These are phyloP conservation scores for Chlorella vulgaris DNA, from an alignment of 139 green algal genomes.

Conservation along the genomic window DNA sequence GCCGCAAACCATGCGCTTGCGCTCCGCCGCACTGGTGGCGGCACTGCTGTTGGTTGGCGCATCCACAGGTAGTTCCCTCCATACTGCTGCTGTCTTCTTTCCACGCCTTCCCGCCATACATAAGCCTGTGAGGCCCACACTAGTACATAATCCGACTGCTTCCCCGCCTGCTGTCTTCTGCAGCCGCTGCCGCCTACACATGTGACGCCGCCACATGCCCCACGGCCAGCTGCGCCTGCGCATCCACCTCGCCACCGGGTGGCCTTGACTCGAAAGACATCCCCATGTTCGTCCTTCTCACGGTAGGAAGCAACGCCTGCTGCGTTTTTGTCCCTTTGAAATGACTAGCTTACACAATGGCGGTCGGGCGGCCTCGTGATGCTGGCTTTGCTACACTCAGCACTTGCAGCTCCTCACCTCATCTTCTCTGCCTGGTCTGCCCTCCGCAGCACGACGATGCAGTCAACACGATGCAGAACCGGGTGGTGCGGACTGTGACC, in stretches of 20 bases:
- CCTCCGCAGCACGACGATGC: slow-evolving; percentile 36
- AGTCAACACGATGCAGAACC: slow-evolving; percentile 28
- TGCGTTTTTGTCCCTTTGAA: no score
- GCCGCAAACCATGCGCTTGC: no score
- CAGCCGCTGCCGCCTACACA: slow-evolving; percentile 1
- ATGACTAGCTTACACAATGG: not conserved
- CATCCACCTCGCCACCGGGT: slow-evolving; percentile 23
- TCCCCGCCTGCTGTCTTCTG: not conserved
- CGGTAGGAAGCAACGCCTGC: not conserved
- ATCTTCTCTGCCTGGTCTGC: not conserved
- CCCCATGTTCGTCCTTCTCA: slow-evolving; percentile 45
- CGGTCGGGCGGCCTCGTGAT: not conserved
- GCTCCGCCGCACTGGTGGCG: not conserved
- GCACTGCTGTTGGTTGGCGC: slow-evolving; percentile 13
- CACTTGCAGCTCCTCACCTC: not conserved
- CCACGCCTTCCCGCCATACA: not conserved
- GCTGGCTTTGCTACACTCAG: not conserved
- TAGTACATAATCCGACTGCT: no score
- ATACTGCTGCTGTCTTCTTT: not conserved
- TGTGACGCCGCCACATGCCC: slow-evolving; percentile 34
- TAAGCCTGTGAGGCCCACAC: no score
- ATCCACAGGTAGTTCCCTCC: not conserved
- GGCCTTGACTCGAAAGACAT: slow-evolving; percentile 11
- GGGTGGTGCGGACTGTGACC: slow-evolving; percentile 31
- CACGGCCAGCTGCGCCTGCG: slow-evolving; percentile 26